A percentile compares a stretch with the other conserved stretches of the same genome.
These are phyloP conservation scores for Geranium brycei DNA, from an alignment of 345 rosid species.

Conservation along the genomic window DNA sequence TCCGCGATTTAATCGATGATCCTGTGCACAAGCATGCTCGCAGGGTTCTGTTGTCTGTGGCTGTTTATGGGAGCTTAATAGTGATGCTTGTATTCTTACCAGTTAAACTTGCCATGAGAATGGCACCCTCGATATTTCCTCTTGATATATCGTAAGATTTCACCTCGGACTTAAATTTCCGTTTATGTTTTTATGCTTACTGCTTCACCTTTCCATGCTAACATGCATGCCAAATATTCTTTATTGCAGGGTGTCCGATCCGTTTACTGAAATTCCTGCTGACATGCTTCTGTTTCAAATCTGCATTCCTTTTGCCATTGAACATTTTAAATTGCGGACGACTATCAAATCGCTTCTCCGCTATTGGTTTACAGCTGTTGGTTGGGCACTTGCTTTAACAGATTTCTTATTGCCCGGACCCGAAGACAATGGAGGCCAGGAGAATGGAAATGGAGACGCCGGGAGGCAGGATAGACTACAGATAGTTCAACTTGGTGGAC, in stretches of 20 bases:
- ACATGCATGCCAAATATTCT: neutral
- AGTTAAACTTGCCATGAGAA: slow-evolving; percentile 85
- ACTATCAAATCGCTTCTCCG: slow-evolving; percentile 79
- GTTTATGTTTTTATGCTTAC: slow-evolving; percentile 1
- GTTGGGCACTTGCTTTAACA: slow-evolving; percentile 84
- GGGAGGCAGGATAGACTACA: slow-evolving; percentile 65
- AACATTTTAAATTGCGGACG: slow-evolving; percentile 81
- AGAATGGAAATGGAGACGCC: slow-evolving; percentile 56
- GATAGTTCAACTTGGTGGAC: slow-evolving; percentile 42
- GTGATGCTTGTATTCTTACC: slow-evolving; percentile 97
- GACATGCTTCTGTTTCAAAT: slow-evolving; percentile 97
- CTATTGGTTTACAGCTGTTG: slow-evolving; percentile 86
- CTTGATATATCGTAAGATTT: slow-evolving; percentile 82
- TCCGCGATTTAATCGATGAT: slow-evolving; percentile 97
- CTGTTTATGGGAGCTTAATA: slow-evolving; percentile 93
- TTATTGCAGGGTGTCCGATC: slow-evolving; percentile 78
- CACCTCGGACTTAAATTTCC: neutral
- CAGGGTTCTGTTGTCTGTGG: slow-evolving; percentile 80
- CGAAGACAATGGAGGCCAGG: slow-evolving; percentile 67
- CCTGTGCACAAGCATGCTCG: slow-evolving; percentile 96
- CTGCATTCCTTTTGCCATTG: slow-evolving; percentile 91
- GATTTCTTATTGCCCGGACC: slow-evolving; percentile 77
- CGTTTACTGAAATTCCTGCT: slow-evolving; percentile 96
- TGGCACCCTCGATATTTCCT: slow-evolving; percentile 83
- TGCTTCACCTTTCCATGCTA: slow-evolving; percentile 10